Evolutionary conservation across 495 filamentous ascomycete genomes (phyloP).

Genomic region (Tirmania nivea): DNA sequence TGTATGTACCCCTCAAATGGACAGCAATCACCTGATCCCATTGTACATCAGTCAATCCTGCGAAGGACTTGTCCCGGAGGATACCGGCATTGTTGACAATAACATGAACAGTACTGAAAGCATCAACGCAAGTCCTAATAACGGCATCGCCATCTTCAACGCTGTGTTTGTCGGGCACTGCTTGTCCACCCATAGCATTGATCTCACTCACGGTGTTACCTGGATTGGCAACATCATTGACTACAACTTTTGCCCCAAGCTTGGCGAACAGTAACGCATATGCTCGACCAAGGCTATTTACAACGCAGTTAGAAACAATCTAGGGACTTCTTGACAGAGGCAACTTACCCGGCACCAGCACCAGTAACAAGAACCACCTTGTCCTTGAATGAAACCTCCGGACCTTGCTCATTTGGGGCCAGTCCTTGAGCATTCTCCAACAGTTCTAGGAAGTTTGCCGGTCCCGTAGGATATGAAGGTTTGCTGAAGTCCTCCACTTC

Average conservation of each 20-base stretch:
- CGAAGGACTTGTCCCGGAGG: conserved; percentile 91
- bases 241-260: conserved; percentile 70
- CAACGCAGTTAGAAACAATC: conserved; percentile 4
- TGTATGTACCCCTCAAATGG: conserved; percentile 87
- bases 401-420: conserved; percentile 47
- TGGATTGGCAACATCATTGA: conserved; percentile 90
- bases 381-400: conserved; percentile 69
- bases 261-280: conserved; percentile 86
- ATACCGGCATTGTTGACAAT: conserved; percentile 97
- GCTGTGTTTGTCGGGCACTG: conserved; percentile 78
- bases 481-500: conserved; percentile 70
- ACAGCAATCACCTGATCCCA: conserved; percentile 88
- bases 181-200: conserved; percentile 69
- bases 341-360: conserved; percentile 54
- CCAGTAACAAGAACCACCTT: conserved; percentile 86
- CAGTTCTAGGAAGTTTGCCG: conserved; percentile 69
- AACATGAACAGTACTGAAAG: conserved; percentile 83
- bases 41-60: conserved; percentile 84
- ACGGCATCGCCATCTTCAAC: conserved; percentile 87
- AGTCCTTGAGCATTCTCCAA: conserved; percentile 72
- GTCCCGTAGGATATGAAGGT: conserved; percentile 64
- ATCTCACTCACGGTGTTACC: conserved; percentile 85
- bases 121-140: conserved; percentile 79
- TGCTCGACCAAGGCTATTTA: conserved; percentile 59
- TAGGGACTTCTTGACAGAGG: neutral